phyloP scores from a whole-genome alignment of 2,329 filamentous ascomycete genomes.

The Penicillium digitatum region DNA sequence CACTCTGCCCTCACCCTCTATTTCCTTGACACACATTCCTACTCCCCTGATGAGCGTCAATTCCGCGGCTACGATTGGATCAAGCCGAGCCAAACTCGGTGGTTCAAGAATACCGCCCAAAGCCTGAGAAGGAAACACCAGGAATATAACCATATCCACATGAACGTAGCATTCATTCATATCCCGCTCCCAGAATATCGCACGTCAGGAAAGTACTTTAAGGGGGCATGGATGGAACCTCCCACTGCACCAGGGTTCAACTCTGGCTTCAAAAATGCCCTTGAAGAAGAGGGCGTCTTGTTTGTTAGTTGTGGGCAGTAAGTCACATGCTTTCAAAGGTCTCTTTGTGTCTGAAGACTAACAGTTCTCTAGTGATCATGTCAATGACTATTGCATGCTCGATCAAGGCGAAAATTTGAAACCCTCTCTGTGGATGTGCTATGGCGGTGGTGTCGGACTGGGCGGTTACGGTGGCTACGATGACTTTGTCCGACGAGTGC shows the following conservation, averaged over 20 bases:
- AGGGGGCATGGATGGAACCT: constrained; percentile 74
- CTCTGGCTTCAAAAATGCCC: constrained; percentile 83
- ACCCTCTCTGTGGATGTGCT: constrained; percentile 93
- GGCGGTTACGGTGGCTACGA: constrained; percentile 93
- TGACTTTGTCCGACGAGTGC: constrained; percentile 74
- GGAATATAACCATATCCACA: constrained; percentile 85
- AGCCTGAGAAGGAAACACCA: constrained; percentile 71
- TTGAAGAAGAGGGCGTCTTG: constrained; percentile 78
- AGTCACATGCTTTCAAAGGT: constrained; percentile 37
- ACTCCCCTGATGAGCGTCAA: constrained; percentile 81
- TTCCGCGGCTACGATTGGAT: constrained; percentile 97
- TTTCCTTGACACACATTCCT: constrained; percentile 86
- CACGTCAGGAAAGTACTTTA: constrained; percentile 54
- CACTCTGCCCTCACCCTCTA: constrained; percentile 95
- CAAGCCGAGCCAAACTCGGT: constrained; percentile 87
- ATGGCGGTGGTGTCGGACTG: constrained; percentile 85
- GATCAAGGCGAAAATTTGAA: constrained; percentile 52
- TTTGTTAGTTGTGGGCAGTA: constrained; percentile 90
- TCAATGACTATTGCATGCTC: constrained; percentile 91
- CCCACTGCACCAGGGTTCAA: constrained; percentile 88
- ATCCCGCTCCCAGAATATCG: constrained; percentile 91
- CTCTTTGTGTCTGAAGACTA: constrained; percentile 13
- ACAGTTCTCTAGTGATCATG: constrained; percentile 65
- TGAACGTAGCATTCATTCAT: constrained; percentile 96
- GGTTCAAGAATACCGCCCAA: constrained; percentile 79